Evolutionary conservation across 2,329 filamentous ascomycete genomes (phyloP).

Genomic region (Paraphaeosphaeria minitans): DNA sequence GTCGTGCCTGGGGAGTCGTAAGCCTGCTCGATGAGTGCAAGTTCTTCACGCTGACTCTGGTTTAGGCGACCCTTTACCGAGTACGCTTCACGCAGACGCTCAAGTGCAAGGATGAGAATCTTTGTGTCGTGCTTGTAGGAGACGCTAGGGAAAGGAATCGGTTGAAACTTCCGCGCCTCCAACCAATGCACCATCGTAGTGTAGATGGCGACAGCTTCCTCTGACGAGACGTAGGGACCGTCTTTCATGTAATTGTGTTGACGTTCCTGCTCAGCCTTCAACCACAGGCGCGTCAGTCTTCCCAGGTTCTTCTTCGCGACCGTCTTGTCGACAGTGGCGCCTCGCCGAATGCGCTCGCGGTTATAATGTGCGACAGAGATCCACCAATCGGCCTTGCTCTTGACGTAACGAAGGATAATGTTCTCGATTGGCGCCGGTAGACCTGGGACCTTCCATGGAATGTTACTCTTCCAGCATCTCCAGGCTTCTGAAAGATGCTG

Average conservation of each 20-base stretch:
- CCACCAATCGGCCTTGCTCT: conserved; percentile 99
- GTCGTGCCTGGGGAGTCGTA: conserved; percentile 98
- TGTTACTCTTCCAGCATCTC: conserved; percentile 99
- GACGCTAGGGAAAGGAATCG: conserved; percentile 97
- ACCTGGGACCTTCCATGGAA: conserved; percentile 98
- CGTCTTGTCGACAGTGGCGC: conserved; percentile 97
- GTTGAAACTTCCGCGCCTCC: conserved; percentile 96
- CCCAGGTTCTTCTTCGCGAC: conserved; percentile 99
- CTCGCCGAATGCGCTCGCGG: conserved; percentile 91
- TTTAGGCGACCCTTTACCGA: conserved; percentile 97
- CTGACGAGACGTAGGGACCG: conserved; percentile 95
- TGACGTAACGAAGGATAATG: conserved; percentile 97
- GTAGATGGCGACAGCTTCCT: conserved; percentile 98
- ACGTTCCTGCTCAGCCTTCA: conserved; percentile 96
- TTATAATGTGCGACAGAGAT: conserved; percentile 99
- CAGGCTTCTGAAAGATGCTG: conserved; percentile 98
- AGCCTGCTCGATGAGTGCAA: conserved; percentile 95
- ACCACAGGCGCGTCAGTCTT: conserved; percentile 90
- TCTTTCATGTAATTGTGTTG: conserved; percentile 99
- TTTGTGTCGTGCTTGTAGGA: conserved; percentile 99
- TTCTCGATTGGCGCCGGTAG: conserved; percentile 97
- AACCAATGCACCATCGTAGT: conserved; percentile 99
- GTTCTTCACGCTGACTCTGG: conserved; percentile 94
- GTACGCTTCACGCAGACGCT: conserved; percentile 91
- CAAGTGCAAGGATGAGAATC: conserved; percentile 92